Evolutionary conservation across 176 grass and related monocot species (phyloP).

Genomic region (Zoysia pacifica): DNA sequence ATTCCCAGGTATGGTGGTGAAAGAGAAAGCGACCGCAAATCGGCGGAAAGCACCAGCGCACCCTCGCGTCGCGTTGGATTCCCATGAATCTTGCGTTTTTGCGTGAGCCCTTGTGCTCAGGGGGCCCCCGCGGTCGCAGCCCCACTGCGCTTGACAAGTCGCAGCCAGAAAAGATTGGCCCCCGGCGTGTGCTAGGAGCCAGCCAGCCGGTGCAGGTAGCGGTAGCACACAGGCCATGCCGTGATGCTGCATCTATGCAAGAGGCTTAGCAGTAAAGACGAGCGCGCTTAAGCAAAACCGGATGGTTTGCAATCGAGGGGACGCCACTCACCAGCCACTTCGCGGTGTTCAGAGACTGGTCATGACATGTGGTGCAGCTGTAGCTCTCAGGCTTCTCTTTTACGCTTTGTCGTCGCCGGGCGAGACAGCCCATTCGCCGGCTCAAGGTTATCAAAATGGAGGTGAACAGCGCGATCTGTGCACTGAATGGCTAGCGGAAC

Average conservation of each 20-base stretch:
- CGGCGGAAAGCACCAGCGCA: not conserved
- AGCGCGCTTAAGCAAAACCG: conserved; percentile 16
- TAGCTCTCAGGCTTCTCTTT: conserved; percentile 19
- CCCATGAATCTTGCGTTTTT: conserved; percentile 45
- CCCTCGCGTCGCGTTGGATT: conserved; percentile 51
- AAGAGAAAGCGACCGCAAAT: conserved; percentile 36
- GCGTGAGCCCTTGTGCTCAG: conserved; percentile 37
- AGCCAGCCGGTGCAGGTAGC: conserved; percentile 9
- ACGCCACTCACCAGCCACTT: conserved; percentile 8
- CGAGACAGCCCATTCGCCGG: conserved; percentile 31
- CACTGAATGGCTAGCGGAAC: not conserved
- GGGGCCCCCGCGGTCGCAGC: conserved; percentile 5
- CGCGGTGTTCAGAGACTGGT: conserved; percentile 19
- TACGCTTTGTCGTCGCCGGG: conserved; percentile 31
- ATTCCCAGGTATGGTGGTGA: not conserved
- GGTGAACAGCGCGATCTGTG: not conserved
- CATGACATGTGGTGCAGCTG: conserved; percentile 27
- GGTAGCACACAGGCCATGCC: conserved; percentile 4
- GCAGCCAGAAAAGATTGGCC: not conserved
- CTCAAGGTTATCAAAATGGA: not conserved
- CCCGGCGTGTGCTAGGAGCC: conserved; percentile 43
- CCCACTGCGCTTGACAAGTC: not conserved
- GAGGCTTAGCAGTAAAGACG: not conserved
- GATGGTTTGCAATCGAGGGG: conserved; percentile 33
- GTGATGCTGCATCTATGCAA: conserved; percentile 6